phyloP scores from a whole-genome alignment of 2,329 filamentous ascomycete species.

The Gnomoniopsis smithogilvyi region DNA sequence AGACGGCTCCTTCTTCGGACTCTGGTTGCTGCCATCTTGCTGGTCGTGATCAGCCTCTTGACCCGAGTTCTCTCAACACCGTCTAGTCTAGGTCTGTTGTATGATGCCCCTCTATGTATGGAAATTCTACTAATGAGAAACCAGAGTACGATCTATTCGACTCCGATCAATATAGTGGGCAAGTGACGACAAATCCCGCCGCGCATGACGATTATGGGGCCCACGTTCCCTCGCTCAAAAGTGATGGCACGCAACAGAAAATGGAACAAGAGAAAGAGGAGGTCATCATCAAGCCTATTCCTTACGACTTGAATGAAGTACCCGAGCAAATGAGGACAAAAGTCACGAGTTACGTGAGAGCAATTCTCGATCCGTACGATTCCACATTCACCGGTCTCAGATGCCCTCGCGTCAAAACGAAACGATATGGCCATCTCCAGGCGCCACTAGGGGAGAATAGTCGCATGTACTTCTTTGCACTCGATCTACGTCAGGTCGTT shows the following conservation, averaged over 20 bases:
- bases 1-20: neutral
- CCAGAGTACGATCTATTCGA: too few relatives aligned
- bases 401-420: neutral
- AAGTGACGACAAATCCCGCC: too few relatives aligned
- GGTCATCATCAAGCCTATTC: too few relatives aligned
- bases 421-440: neutral
- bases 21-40: neutral
- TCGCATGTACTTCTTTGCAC: constrained; percentile 40
- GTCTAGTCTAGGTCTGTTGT: neutral
- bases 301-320: neutral
- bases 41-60: neutral
- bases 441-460: neutral
- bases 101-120: neutral
- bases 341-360: neutral
- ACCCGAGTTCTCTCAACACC: neutral
- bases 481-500: constrained; percentile 43
- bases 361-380: neutral
- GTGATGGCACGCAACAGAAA: neutral
- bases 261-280: too few relatives aligned
- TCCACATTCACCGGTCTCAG: neutral
- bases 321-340: neutral
- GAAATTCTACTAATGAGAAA: too few relatives aligned
- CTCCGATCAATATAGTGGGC: too few relatives aligned
- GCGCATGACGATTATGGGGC: too few relatives aligned
- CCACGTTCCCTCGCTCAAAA: too few relatives aligned